A percentile compares a stretch with the other conserved stretches of the same genome.
Evolutionary conservation across 768 basidiomycete species (phyloP).

Genomic region (Suillus lakei): DNA sequence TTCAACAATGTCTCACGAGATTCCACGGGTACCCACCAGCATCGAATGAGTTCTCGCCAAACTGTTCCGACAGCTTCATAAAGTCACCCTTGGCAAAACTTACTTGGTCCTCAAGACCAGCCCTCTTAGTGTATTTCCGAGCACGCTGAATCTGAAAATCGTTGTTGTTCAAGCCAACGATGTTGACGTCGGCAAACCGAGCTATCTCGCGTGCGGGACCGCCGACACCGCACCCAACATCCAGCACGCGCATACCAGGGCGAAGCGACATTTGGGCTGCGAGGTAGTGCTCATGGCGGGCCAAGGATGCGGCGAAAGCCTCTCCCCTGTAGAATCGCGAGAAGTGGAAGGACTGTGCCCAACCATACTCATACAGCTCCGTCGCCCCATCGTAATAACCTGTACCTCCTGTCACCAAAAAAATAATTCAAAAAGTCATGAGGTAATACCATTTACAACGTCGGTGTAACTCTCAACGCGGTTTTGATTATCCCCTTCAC

Average conservation of each 20-base stretch:
- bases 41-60: slow-evolving; percentile 89
- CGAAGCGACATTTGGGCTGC: slow-evolving; percentile 78
- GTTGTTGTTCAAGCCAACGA: slow-evolving; percentile 91
- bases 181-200: slow-evolving; percentile 78
- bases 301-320: slow-evolving; percentile 62
- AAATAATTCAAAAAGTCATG: neutral
- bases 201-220: slow-evolving; percentile 93
- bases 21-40: slow-evolving; percentile 60
- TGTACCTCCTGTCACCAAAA: slow-evolving; percentile 27
- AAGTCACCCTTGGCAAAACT: slow-evolving; percentile 90
- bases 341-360: slow-evolving; percentile 90
- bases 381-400: slow-evolving; percentile 96
- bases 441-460: slow-evolving; percentile 80
- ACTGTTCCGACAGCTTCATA: slow-evolving; percentile 88
- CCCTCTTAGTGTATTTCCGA: slow-evolving; percentile 73
- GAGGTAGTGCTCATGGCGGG: slow-evolving; percentile 97
- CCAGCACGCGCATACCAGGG: slow-evolving; percentile 90
- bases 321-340: slow-evolving; percentile 93
- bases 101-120: slow-evolving; percentile 73
- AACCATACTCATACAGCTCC: slow-evolving; percentile 89
- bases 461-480: slow-evolving; percentile 86
- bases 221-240: slow-evolving; percentile 95
- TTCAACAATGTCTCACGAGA: neutral
- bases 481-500: slow-evolving; percentile 64
- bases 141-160: slow-evolving; percentile 88